Conservation (phyloP, 208 protist species). For the Leptomonas seymouri region DNA sequence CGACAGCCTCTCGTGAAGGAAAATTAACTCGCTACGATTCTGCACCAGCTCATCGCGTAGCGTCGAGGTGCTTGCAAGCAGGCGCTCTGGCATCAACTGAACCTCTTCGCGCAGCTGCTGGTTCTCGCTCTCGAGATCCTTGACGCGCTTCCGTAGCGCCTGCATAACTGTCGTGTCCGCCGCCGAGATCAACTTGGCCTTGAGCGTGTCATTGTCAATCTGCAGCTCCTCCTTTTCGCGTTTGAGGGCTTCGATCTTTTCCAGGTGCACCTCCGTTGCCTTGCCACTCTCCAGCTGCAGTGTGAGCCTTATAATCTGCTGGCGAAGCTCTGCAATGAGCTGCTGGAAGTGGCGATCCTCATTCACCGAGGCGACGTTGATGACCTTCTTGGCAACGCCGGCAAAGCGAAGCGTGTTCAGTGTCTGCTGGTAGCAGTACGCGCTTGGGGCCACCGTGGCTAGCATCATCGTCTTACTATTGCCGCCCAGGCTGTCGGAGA, state of each 20-base stretch:
- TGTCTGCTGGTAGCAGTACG: slow-evolving; percentile 85
- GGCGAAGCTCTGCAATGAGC: slow-evolving; percentile 68
- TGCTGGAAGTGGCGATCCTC: slow-evolving; percentile 84
- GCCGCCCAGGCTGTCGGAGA: slow-evolving; percentile 83
- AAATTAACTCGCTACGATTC: slow-evolving; percentile 48
- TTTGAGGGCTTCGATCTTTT: slow-evolving; percentile 52
- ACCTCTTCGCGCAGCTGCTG: slow-evolving; percentile 51
- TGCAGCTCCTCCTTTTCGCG: slow-evolving; percentile 52
- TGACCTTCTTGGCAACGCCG: slow-evolving; percentile 78
- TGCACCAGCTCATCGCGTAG: slow-evolving; percentile 73
- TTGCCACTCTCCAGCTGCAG: slow-evolving; percentile 79
- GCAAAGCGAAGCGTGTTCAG: slow-evolving; percentile 90
- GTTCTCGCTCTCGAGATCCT: slow-evolving; percentile 52
- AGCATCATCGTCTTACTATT: slow-evolving; percentile 93
- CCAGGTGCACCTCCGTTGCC: slow-evolving; percentile 55
- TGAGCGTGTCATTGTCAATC: slow-evolving; percentile 45
- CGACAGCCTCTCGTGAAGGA: slow-evolving; percentile 43
- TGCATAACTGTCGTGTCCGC: slow-evolving; percentile 45
- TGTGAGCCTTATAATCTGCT: slow-evolving; percentile 81
- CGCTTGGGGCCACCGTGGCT: slow-evolving; percentile 80
- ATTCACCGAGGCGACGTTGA: slow-evolving; percentile 87
- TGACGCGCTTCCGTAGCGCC: slow-evolving; percentile 44
- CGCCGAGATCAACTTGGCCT: slow-evolving; percentile 36
- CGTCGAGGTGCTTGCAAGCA: slow-evolving; percentile 46
- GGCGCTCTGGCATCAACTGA: slow-evolving; percentile 49